Evolutionary conservation across 805 yeast species (phyloP), one percentile per base, ranked within the genome.

Genomic region (Sungouiozyma ichnusensis): DNA sequence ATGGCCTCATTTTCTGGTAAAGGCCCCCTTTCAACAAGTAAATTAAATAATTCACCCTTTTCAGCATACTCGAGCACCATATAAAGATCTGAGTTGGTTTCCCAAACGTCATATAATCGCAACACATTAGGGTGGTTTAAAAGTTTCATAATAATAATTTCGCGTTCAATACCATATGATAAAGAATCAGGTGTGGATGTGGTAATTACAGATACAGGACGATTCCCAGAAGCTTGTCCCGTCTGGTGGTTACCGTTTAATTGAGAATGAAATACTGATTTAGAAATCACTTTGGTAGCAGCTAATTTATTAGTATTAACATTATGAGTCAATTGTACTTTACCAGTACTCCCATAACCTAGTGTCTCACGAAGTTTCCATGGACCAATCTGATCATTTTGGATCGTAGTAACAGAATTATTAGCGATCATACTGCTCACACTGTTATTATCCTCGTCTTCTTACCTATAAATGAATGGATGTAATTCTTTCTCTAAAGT

Each of bases 331-430:
- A 92, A 71, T 45, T 95, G 70, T 15, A 92, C 98, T 47, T 97
- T 74, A 18, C 98, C 97, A 1, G 96, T 85, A 13, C 95, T 83
- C n/a, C 98, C 98, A 45, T 94, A 73, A 18, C 98, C 98, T 40
- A 92, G 68, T 2, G 98, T 92, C 50, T 90, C 74, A 20, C 97
- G 97, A 32, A 92, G 68, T 58, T 86, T 84, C 98, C 98, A 92
- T 2, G 98, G 97, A 2, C 98, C 98, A 36, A 92, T 55, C 37
- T 50, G 55, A 47, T 62, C 58, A 41, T 60, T 79, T 51, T 77
- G 57, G 16, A 59, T 44, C 35, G 58, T 49, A 15, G 57, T 53
- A 27, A 41, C 40, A 17, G 40, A 37, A 11, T 48, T 48, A 15
- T 40, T 44, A 5, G 44, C 37, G 27, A 43, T 34, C 45, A 42